Evolutionary conservation across 495 filamentous ascomycete genomes (phyloP).

Genomic region (Penicillium nucicola): DNA sequence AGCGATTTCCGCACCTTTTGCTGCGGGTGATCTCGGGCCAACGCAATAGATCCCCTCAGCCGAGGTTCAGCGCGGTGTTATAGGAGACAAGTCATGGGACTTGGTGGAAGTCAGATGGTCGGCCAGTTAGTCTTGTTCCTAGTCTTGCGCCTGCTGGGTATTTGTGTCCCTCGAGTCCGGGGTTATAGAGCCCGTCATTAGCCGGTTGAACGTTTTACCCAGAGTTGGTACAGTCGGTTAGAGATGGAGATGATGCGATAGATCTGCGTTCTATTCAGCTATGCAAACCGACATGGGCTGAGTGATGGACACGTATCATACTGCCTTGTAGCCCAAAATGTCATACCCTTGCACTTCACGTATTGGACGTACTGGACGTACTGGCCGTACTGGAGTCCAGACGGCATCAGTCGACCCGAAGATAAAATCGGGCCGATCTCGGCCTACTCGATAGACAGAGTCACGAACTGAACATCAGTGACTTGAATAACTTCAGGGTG

Average conservation of each 20-base stretch:
- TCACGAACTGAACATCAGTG: too few species aligned
- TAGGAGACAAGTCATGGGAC: constrained; percentile 4
- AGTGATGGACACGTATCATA: too few species aligned
- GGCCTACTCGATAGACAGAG: constrained; percentile 5
- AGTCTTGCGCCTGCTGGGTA: too few species aligned
- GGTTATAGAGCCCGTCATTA: background rate
- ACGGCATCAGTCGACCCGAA: constrained; percentile 4
- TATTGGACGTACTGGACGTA: too few species aligned
- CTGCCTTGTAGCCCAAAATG: too few species aligned
- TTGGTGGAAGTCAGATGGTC: constrained; percentile 9
- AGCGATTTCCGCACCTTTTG: constrained; percentile 10
- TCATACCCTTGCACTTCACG: too few species aligned
- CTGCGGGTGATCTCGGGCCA: constrained; percentile 29
- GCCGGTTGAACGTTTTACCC: constrained; percentile 27
- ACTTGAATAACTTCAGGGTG: too few species aligned
- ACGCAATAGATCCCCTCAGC: constrained; percentile 23
- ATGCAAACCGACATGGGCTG: too few species aligned
- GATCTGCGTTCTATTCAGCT: too few species aligned
- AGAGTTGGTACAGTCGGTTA: background rate
- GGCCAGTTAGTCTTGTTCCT: background rate
- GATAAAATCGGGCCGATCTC: constrained; percentile 23
- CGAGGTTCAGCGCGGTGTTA: constrained; percentile 25
- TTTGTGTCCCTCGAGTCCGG: background rate
- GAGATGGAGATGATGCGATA: background rate
- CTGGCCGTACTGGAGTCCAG: too few species aligned